These are phyloP conservation scores for Phytophthora brassicae DNA, from an alignment of 352 stramenopile genomes.

Conservation along the genomic window DNA sequence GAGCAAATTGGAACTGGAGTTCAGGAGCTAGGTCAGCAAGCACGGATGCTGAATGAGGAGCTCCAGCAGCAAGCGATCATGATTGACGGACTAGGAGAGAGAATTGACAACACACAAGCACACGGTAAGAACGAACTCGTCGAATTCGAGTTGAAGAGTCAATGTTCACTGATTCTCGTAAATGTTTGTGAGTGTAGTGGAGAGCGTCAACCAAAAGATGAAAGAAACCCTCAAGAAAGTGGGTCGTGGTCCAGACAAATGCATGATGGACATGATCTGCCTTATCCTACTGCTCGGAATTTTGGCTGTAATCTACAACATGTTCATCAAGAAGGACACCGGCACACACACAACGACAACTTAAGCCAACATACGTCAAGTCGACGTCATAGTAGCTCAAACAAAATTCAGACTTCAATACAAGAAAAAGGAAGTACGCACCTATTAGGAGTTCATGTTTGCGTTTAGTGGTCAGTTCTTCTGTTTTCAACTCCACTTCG, in stretches of 20 bases:
- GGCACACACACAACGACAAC: constrained; percentile 27
- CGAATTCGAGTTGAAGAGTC: not conserved
- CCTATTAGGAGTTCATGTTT: constrained; percentile 34
- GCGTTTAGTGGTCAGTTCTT: constrained; percentile 20
- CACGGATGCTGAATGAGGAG: constrained; percentile 80
- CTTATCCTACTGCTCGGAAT: constrained; percentile 85
- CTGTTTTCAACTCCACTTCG: not conserved
- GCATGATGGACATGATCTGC: constrained; percentile 91
- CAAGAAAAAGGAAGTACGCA: constrained; percentile 29
- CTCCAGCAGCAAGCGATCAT: constrained; percentile 87
- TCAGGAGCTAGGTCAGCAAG: constrained; percentile 74
- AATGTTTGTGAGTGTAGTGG: constrained; percentile 41
- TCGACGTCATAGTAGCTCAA: not conserved
- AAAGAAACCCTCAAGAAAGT: constrained; percentile 78
- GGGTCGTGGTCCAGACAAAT: constrained; percentile 77
- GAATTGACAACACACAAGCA: constrained; percentile 77
- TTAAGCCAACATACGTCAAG: constrained; percentile 14
- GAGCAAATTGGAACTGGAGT: constrained; percentile 84
- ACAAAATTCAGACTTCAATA: constrained; percentile 15
- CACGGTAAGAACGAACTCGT: constrained; percentile 45
- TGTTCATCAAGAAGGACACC: constrained; percentile 81
- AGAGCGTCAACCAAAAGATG: constrained; percentile 87
- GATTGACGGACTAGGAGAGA: constrained; percentile 79
- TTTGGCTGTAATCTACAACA: constrained; percentile 86
- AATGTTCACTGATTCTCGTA: not conserved